Evolutionary conservation across 2,329 filamentous ascomycete species (phyloP).

Genomic region (Bisporella sp.): DNA sequence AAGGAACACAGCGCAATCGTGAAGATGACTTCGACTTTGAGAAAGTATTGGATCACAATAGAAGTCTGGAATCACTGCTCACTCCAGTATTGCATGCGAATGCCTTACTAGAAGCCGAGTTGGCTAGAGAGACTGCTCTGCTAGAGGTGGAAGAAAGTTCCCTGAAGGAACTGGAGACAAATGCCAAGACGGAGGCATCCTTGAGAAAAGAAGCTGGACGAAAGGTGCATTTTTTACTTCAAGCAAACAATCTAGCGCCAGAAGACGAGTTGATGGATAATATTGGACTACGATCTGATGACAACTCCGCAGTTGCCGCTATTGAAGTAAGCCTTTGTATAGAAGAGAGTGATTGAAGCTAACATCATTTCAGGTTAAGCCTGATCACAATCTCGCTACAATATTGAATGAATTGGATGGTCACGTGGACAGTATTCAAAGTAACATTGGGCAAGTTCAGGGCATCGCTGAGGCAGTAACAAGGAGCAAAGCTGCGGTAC

Average conservation of each 20-base stretch:
- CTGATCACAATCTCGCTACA: slow-evolving; percentile 21
- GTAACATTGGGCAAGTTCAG: slow-evolving; percentile 25
- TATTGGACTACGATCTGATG: slow-evolving; percentile 10
- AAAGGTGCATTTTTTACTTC: slow-evolving; percentile 26
- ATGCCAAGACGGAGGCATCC: slow-evolving; percentile 47
- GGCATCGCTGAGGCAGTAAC: slow-evolving; percentile 24
- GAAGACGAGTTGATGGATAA: slow-evolving; percentile 12
- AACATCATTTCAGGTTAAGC: slow-evolving; percentile 8
- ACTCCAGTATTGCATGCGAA: slow-evolving; percentile 57
- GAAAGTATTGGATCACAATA: slow-evolving; percentile 52
- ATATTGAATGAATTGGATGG: slow-evolving; percentile 21
- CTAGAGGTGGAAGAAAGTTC: slow-evolving; percentile 48
- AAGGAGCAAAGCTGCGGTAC: slow-evolving; percentile 24
- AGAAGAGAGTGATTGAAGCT: too few species aligned
- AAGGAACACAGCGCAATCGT: slow-evolving; percentile 40
- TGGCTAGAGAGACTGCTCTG: slow-evolving; percentile 46
- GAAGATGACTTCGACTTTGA: slow-evolving; percentile 61
- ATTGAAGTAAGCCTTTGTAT: slow-evolving; percentile 14
- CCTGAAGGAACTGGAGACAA: slow-evolving; percentile 44
- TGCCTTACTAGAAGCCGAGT: slow-evolving; percentile 51
- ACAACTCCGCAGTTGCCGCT: slow-evolving; percentile 2
- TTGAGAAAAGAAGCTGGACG: slow-evolving; percentile 39
- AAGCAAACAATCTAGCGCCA: slow-evolving; percentile 6
- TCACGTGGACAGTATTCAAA: slow-evolving; percentile 27
- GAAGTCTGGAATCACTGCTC: slow-evolving; percentile 48